phyloP scores from a whole-genome alignment of 2,329 filamentous ascomycete species.

The Colletotrichum melonis region DNA sequence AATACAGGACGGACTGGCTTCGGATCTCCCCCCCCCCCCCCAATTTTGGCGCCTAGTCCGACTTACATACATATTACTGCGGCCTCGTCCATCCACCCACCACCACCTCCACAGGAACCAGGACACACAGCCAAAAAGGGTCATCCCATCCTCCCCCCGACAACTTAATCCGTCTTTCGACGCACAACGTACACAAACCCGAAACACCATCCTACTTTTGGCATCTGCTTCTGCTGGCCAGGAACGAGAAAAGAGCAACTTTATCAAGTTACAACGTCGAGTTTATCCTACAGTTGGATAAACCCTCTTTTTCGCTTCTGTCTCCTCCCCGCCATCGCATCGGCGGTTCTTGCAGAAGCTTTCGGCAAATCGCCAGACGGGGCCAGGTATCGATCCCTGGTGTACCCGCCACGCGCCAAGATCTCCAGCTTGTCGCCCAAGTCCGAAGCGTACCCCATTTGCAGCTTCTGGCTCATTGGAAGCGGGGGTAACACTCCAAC shows the following conservation, averaged over 20 bases:
- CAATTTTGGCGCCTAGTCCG: slow-evolving; percentile 26
- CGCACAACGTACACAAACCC: slow-evolving; percentile 34
- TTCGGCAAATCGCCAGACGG: slow-evolving; percentile 30
- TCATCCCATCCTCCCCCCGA: slow-evolving; percentile 30
- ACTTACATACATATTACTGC: slow-evolving; percentile 31
- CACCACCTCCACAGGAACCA: slow-evolving; percentile 12
- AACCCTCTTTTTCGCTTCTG: slow-evolving; percentile 16
- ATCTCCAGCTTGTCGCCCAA: slow-evolving; percentile 33
- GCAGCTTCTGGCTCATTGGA: slow-evolving; percentile 19
- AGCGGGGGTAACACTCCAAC: slow-evolving; percentile 38
- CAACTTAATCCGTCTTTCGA: slow-evolving; percentile 33
- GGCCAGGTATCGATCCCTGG: slow-evolving; percentile 33
- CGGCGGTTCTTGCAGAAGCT: slow-evolving; percentile 32
- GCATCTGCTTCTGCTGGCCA: slow-evolving; percentile 35
- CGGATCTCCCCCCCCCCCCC: not conserved
- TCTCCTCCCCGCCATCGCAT: slow-evolving; percentile 24
- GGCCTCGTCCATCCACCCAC: slow-evolving; percentile 8
- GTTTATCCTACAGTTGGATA: slow-evolving; percentile 2
- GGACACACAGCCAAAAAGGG: slow-evolving; percentile 21
- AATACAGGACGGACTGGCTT: slow-evolving; percentile 23
- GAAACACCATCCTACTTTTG: slow-evolving; percentile 35
- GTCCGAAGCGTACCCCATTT: slow-evolving; percentile 32
- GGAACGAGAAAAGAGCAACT: slow-evolving; percentile 28
- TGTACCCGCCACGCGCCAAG: slow-evolving; percentile 35
- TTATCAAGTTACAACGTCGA: slow-evolving; percentile 10